Conservation (phyloP, 2,329 filamentous ascomycete species). For the Fusarium humuli region DNA sequence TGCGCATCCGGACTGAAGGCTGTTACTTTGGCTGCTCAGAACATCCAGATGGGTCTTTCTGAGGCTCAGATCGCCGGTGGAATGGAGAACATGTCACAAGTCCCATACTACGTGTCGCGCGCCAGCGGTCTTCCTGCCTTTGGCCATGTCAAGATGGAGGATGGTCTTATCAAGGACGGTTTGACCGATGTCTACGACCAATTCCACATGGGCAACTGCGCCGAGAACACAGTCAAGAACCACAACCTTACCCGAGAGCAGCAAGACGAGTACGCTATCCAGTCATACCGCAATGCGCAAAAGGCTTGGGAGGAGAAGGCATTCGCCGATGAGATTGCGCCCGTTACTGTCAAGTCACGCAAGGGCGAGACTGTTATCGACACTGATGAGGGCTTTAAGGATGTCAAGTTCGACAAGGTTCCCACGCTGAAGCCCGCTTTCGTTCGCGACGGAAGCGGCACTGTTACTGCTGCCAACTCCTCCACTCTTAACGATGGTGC, state of each 20-base stretch:
- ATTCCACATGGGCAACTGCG: conserved; percentile 98
- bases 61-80: conserved; percentile 93
- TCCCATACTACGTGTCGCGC: conserved; percentile 89
- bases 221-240: conserved; percentile 93
- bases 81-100: conserved; percentile 97
- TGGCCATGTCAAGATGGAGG: conserved; percentile 87
- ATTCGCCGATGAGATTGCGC: conserved; percentile 90
- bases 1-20: conserved; percentile 96
- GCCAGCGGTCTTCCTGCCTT: conserved; percentile 86
- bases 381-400: conserved; percentile 89
- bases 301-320: conserved; percentile 84
- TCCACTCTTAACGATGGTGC: conserved; percentile 96
- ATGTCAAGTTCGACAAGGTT: conserved; percentile 88
- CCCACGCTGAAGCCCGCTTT: conserved; percentile 91
- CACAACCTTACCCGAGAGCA: conserved; percentile 82
- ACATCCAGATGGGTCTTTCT: conserved; percentile 90
- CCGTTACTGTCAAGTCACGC: conserved; percentile 84
- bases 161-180: conserved; percentile 94
- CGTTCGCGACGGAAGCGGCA: conserved; percentile 83
- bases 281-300: conserved; percentile 89
- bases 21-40: conserved; percentile 88
- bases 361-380: conserved; percentile 85
- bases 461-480: conserved; percentile 93
- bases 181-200: conserved; percentile 97
- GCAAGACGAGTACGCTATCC: conserved; percentile 91